These are phyloP conservation scores for Hammondia hammondi DNA, from an alignment of 169 alveolate genomes.

Conservation along the genomic window DNA sequence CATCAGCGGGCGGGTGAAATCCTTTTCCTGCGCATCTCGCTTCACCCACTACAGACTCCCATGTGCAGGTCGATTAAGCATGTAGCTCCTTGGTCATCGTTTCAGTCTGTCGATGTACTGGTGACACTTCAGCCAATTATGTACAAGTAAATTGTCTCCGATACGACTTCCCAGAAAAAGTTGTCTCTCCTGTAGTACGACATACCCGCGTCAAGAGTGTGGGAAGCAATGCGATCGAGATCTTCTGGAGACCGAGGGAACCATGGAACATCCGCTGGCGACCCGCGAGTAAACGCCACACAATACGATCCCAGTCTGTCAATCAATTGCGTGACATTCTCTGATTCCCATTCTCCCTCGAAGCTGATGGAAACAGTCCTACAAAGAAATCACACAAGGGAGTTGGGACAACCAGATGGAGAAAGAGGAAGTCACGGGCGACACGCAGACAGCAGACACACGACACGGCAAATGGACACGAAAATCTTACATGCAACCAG, in stretches of 20 bases:
- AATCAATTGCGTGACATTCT: not conserved
- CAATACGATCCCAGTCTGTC: slow-evolving; percentile 18
- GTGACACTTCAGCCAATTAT: not conserved
- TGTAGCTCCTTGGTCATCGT: no score
- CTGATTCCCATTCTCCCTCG: slow-evolving; percentile 45
- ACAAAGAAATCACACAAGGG: not conserved
- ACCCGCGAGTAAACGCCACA: not conserved
- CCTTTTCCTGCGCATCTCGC: no score
- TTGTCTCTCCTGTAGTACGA: not conserved
- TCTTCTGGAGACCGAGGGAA: slow-evolving; percentile 70
- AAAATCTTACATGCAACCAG: not conserved
- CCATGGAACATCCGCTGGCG: slow-evolving; percentile 64
- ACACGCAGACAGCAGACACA: not conserved
- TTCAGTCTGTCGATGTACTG: not conserved
- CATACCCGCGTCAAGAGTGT: slow-evolving; percentile 53
- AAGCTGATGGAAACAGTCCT: slow-evolving; percentile 57
- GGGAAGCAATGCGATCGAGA: slow-evolving; percentile 59
- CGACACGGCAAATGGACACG: not conserved
- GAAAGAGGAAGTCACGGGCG: not conserved
- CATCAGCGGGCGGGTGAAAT: no score
- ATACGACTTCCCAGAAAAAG: not conserved
- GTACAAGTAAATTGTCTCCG: not conserved
- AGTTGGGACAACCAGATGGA: not conserved
- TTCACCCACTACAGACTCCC: no score
- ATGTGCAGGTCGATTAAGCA: no score